Percentiles rank a stretch among this genome's conserved stretches.
Evolutionary conservation across 305 asterid genomes (phyloP).

Genomic region (Petunia hybrid): DNA sequence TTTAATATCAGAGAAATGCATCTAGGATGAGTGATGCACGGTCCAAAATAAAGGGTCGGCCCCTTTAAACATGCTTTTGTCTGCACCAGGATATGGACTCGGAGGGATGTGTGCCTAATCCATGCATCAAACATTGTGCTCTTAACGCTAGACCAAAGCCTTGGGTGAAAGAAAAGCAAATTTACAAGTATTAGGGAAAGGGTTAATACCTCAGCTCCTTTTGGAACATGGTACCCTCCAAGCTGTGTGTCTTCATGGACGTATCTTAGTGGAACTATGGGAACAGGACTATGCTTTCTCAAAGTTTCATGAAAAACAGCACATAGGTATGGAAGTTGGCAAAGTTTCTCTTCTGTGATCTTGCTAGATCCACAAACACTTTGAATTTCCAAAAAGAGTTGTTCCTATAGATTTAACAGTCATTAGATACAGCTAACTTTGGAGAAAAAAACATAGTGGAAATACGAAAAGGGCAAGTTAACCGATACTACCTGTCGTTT

Average conservation of each 20-base stretch:
- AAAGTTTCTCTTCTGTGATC: constrained; percentile 71
- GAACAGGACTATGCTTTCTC: constrained; percentile 78
- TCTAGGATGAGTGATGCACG: not conserved
- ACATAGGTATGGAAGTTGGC: constrained; percentile 72
- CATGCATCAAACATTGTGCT: no score
- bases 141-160: no score
- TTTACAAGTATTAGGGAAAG: not conserved
- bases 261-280: constrained; percentile 75
- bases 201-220: constrained; percentile 78
- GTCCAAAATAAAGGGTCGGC: no score
- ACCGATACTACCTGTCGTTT: constrained; percentile 62
- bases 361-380: constrained; percentile 59
- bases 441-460: not conserved
- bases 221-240: constrained; percentile 75
- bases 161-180: not conserved
- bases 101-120: no score
- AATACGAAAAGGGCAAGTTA: not conserved
- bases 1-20: not conserved
- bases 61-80: no score
- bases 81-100: no score
- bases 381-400: constrained; percentile 57
- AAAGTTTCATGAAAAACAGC: constrained; percentile 87
- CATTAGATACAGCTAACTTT: not conserved
- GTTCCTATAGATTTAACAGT: constrained; percentile 50
- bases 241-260: constrained; percentile 77